Base-by-base conservation (phyloP, 2,329 filamentous ascomycete genomes). In the Rachicladosporium sp. region DNA sequence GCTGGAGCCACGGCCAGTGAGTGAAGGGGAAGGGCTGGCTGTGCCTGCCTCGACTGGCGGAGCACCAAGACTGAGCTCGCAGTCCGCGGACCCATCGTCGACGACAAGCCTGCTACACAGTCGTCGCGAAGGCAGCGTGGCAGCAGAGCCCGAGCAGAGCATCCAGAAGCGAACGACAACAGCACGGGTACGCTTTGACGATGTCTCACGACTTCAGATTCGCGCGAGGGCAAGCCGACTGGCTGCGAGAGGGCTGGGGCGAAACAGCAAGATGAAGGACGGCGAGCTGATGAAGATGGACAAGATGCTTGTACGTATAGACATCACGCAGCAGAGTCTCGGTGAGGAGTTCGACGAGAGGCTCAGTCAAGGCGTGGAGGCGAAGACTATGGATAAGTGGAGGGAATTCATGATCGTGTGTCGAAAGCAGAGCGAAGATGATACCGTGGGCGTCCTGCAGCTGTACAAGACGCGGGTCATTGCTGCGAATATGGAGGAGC, bases 231-330 rank as follows among this genome's bases (percentile, higher is more conserved):
- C 54, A 10, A 47, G 47, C 27, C 53, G 54, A 10, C 41, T 58
- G 38, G 54, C 54, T 6, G 49, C 49, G 10, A 43, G 42, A 31
- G 53, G 54, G 27, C 47, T 31, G 19, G 46, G 57, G 10, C 45
- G 46, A 15, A 50, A 44, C 33, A 47, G 56, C 38, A 63, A 59
- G 43, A 53, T 64, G 33, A 62, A 63, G 36, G 69, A 76, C 47
- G 78, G 78, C 4, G 70, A 78, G 44, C 73, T 81, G 37, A 63
- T 81, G 42, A 80, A 80, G 56, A 76, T 78, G 58, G 76, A 80
- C 52, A 74, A 71, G 43, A 82, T 82, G 78, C 68, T 82, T 13
- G 71, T 81, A 12, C 68, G 74, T 13, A 67, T 79, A 19, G 78
- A 79, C 48, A 51, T 59, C 40, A 64, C 65, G 31, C 50, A 64